Evolutionary conservation across 495 filamentous ascomycete genomes (phyloP).

Genomic region (Annulohypoxylon moriforme): DNA sequence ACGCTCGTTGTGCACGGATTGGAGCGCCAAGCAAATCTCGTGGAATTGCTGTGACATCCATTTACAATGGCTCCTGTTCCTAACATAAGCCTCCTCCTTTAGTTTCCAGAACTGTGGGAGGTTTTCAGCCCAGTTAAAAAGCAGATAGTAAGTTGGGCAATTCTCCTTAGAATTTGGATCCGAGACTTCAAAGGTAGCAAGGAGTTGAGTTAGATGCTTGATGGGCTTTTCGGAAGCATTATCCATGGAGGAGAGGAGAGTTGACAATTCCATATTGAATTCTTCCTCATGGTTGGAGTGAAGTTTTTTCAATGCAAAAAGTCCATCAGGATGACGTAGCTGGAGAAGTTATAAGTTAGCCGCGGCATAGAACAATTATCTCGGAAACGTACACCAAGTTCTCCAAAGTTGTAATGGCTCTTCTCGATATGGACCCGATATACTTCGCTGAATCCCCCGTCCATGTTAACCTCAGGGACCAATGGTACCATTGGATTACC

Average conservation of each 20-base stretch:
- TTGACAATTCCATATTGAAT: slow-evolving; percentile 33
- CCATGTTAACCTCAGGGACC: not conserved
- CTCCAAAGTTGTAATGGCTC: slow-evolving; percentile 22
- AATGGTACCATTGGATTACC: not conserved
- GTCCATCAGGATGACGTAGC: slow-evolving; percentile 13
- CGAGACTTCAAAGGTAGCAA: slow-evolving; percentile 37
- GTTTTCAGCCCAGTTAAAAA: slow-evolving; percentile 38
- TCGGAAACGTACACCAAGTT: slow-evolving; percentile 22
- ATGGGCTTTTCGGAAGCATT: not conserved
- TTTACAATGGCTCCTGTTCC: slow-evolving; percentile 11
- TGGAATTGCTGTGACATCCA: slow-evolving; percentile 43
- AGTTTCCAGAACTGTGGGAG: slow-evolving; percentile 33
- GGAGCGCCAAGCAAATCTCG: slow-evolving; percentile 23
- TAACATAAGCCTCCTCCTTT: not conserved
- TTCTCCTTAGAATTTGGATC: not conserved
- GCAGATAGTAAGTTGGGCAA: slow-evolving; percentile 26
- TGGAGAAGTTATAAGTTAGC: slow-evolving; percentile 4
- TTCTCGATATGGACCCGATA: slow-evolving; percentile 25
- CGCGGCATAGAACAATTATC: not conserved
- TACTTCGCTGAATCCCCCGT: slow-evolving; percentile 35
- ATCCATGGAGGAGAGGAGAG: slow-evolving; percentile 39
- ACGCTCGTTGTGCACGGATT: slow-evolving; percentile 37
- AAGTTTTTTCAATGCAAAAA: slow-evolving; percentile 38
- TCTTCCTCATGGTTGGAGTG: slow-evolving; percentile 9
- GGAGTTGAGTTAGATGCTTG: slow-evolving; percentile 25